Base-by-base conservation (phyloP, 176 grass and related monocot species). In the Musa acuminata region DNA sequence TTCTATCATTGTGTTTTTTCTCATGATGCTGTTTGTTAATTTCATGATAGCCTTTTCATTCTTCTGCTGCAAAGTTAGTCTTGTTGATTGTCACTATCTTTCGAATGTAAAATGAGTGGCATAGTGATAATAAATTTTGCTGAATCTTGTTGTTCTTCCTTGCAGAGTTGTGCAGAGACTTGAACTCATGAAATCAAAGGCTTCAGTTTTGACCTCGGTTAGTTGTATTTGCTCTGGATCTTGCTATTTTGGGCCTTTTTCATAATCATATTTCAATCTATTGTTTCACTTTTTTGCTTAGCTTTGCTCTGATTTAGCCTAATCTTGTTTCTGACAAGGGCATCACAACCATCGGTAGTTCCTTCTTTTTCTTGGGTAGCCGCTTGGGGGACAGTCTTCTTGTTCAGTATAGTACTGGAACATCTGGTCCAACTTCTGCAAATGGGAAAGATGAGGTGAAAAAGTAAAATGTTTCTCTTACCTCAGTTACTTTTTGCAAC, bases 341-440 rank as follows among this genome's bases (percentile, higher is more conserved):
- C 78, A 83, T 85, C 72, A 90, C 87, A 75, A 85, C 90, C 76
- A 79, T 97, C 75, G 94, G 94, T 69, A 89, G 77, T 79, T 93
- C 83, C 8, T 97, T 97, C 58, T 93, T 97, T 78, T 97, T 97
- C 80, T 88, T 97, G 81, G 94, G 87, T 64, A 97, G 94, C 74
- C 80, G 94, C 68, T 83, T 97, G 52, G 94, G 90, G 72, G 94
- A 97, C 78, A 97, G 87, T 77, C 83, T 97, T 89, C 90, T 97
- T 83, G 90, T 97, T 55, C 94, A 97, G 81, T 97, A 83, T 87
- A 88, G 83, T 51, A 87, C 71, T 75, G 85, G 87, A 49, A 71
- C 80, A 71, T 71, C 92, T 48, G 66, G 81, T 77, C 79, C 77
- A 49, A 73, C 55, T 79, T 79, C 85, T 62, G 53, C 77, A 80